Base-by-base conservation (phyloP, 148 eudicot species). In the Polygonum maritimum region DNA sequence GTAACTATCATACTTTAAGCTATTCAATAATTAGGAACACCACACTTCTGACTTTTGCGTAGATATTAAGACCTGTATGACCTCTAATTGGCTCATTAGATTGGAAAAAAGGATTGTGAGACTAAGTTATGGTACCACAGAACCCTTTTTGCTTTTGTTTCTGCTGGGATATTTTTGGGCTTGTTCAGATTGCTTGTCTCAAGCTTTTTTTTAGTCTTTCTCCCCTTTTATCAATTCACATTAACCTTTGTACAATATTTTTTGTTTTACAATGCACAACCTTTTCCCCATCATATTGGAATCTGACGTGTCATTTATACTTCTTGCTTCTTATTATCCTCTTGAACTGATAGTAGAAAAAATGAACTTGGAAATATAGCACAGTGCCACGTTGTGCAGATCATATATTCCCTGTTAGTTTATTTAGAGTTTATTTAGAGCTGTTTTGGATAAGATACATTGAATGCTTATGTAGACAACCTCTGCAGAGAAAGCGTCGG, bases 401-500 rank as follows among this genome's bases (percentile, higher is more conserved):
- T 63, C 70, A 63, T 63, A 35, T 31, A 57, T 8, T 51, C 57
- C 57, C 57, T 51, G 57, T 51, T 51, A n/a, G n/a, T n/a, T n/a
- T n/a, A n/a, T n/a, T n/a, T n/a, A n/a, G 15, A 16, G 0, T 63
- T 63, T 33, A 63, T 63, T 63, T 58, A 13, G 35, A 63, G 39
- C 5, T 33, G 35, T 63, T 63, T 63, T 33, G n/a, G 39, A 63
- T 33, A 63, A 63, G 31, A 33, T 31, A 9, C 33, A 63, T 13
- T 33, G 13, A 15, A 63, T 63, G 36, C 19, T 63, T 33, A 63
- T 35, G 18, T 35, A 63, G 70, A 31, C 36, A 63, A 35, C 5
- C 35, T 63, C 7, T 33, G 70, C 70, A 63, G 70, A 63, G 70
- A 63, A 63, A 63, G n/a, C 70, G 70, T 63, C 70, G 40, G 70